Percentiles rank a stretch among this genome's conserved stretches.
Evolutionary conservation across 257 asterid genomes (phyloP).

Genomic region (Rehmannia glutinosa): DNA sequence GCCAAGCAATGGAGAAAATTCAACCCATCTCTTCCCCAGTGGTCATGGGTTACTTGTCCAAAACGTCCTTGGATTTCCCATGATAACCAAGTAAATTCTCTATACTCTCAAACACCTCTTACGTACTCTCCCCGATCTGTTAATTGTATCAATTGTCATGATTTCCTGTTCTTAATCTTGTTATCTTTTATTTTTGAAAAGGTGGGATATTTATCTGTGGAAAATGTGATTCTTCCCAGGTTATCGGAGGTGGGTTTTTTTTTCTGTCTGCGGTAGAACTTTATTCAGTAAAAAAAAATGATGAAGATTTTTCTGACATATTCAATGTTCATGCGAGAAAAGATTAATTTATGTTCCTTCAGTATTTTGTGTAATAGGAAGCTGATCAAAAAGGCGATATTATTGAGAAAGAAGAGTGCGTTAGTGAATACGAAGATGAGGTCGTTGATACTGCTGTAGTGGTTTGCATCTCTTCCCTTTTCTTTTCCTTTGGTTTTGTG

Average conservation of each 20-base stretch:
- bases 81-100: constrained; percentile 23
- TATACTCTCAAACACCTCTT: not conserved
- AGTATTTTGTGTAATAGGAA: constrained; percentile 28
- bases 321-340: not conserved
- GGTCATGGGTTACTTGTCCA: constrained; percentile 59
- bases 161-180: not conserved
- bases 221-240: constrained; percentile 45
- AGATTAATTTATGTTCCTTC: not conserved
- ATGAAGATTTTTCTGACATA: not conserved
- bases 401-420: constrained; percentile 37
- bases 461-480: constrained; percentile 32
- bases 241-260: constrained; percentile 41
- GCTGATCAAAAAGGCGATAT: constrained; percentile 18
- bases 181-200: not conserved
- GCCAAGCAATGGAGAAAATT: constrained; percentile 58
- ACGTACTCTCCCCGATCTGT: not conserved
- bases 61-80: constrained; percentile 40
- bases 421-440: constrained; percentile 35
- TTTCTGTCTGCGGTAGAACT: not conserved
- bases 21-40: constrained; percentile 55
- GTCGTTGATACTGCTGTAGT: constrained; percentile 44
- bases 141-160: not conserved
- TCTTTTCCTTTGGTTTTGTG: not conserved
- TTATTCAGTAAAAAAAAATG: not conserved
- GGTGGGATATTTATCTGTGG: constrained; percentile 72